A percentile compares a stretch with the other conserved stretches of the same genome.
Conservation (phyloP, 2,329 filamentous ascomycete genomes). For the Waltergamsia citrina region DNA sequence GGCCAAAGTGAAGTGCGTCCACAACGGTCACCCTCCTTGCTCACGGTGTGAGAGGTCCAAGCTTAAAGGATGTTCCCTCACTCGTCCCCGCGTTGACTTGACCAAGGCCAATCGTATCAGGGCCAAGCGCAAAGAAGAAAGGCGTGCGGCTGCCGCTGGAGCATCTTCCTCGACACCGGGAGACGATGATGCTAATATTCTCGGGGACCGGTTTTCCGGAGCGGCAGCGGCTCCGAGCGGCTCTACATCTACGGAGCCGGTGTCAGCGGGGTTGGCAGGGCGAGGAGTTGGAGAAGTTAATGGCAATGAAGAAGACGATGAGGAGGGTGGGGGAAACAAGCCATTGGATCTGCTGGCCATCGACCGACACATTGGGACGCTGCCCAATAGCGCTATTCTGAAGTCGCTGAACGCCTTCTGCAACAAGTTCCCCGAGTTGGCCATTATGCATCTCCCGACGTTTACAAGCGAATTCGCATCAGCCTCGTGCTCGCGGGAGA, state of each 20-base stretch:
- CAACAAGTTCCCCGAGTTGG: slow-evolving; percentile 21
- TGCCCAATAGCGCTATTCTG: slow-evolving; percentile 16
- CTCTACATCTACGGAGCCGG: background rate
- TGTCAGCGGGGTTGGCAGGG: background rate
- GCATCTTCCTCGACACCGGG: background rate
- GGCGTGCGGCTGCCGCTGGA: background rate
- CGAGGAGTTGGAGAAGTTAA: background rate
- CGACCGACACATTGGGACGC: slow-evolving; percentile 11
- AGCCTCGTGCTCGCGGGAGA: slow-evolving; percentile 10
- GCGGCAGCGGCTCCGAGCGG: background rate
- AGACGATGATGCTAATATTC: background rate
- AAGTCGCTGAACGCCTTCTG: slow-evolving; percentile 22
- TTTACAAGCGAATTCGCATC: slow-evolving; percentile 16
- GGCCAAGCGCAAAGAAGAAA: slow-evolving; percentile 1
- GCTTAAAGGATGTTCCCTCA: slow-evolving; percentile 15
- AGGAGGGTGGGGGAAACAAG: slow-evolving; percentile 5
- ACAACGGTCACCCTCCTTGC: slow-evolving; percentile 19
- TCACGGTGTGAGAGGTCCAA: slow-evolving; percentile 17
- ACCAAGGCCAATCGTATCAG: slow-evolving; percentile 1
- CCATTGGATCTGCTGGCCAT: background rate
- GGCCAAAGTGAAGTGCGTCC: slow-evolving; percentile 24
- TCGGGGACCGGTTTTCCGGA: background rate
- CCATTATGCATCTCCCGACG: slow-evolving; percentile 20
- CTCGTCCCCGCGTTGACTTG: slow-evolving; percentile 9
- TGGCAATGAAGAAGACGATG: background rate